Conservation (phyloP, 306 rosid species). For the Gleditsia sinensis region DNA sequence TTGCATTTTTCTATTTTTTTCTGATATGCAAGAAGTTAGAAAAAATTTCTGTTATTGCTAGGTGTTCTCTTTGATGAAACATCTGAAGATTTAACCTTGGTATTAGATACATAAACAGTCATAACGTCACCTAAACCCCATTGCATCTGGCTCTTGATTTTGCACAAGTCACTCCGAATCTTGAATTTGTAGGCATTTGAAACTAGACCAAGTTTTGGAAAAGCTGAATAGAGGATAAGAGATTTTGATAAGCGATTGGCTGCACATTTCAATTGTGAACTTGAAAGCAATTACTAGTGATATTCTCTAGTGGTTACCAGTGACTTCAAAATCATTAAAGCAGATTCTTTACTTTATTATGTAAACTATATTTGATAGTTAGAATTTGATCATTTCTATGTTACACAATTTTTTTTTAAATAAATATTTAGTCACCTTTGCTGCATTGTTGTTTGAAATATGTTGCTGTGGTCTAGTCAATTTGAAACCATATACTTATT, state of each 20-base stretch:
- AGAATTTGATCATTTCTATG: neutral
- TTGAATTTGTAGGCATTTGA: neutral
- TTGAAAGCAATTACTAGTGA: neutral
- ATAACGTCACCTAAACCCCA: neutral
- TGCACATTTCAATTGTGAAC: neutral
- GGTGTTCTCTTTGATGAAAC: neutral
- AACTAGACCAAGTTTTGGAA: neutral
- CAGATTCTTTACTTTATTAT: conserved; percentile 5
- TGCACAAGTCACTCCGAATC: neutral
- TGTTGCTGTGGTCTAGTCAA: neutral
- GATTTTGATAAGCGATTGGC: conserved; percentile 14
- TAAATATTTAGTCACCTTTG: neutral
- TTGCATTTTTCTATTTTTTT: conserved; percentile 10
- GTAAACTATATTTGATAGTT: neutral
- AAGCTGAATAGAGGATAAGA: neutral
- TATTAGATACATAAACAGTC: neutral
- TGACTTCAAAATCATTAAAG: neutral
- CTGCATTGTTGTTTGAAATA: conserved; percentile 20
- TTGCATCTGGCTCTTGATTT: conserved; percentile 1
- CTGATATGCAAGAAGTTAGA: neutral
- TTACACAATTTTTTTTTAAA: neutral
- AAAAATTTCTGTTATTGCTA: conserved; percentile 7
- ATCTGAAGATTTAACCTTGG: neutral
- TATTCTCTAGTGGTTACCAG: neutral
- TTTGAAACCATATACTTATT: conserved; percentile 31